Evolutionary conservation across 306 rosid genomes (phyloP).

Genomic region (Trifolium repens): DNA sequence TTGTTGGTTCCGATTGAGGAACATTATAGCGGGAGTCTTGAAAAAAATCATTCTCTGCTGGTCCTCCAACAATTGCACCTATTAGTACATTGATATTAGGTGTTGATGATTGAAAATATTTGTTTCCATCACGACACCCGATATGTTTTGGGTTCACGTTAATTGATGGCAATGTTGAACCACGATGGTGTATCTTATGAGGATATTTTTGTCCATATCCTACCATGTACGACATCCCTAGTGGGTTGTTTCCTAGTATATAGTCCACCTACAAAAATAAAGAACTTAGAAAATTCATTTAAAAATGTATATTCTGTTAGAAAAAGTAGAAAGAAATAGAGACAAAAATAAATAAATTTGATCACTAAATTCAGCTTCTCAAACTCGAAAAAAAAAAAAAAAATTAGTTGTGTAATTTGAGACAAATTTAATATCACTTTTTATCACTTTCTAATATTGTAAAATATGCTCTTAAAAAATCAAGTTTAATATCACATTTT

Average conservation of each 20-base stretch:
- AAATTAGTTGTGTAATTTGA: too few species aligned
- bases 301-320: too few species aligned
- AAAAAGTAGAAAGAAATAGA: too few species aligned
- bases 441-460: too few species aligned
- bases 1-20: conserved; percentile 65
- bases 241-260: conserved; percentile 63
- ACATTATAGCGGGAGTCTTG: conserved; percentile 32
- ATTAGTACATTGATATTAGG: conserved; percentile 54
- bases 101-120: neutral
- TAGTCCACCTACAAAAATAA: conserved; percentile 58
- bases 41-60: conserved; percentile 41
- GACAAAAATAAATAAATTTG: too few species aligned
- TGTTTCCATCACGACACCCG: too few species aligned
- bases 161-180: conserved; percentile 55
- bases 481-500: too few species aligned
- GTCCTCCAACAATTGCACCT: conserved; percentile 72
- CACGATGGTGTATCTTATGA: conserved; percentile 61
- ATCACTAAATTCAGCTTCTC: too few species aligned
- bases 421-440: too few species aligned
- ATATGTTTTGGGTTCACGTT: neutral
- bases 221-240: conserved; percentile 70
- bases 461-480: too few species aligned
- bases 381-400: too few species aligned
- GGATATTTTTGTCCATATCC: conserved; percentile 64
- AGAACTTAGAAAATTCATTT: too few species aligned